These are phyloP conservation scores for Fusarium clavum DNA, from an alignment of 2,329 filamentous ascomycete genomes.

Conservation along the genomic window DNA sequence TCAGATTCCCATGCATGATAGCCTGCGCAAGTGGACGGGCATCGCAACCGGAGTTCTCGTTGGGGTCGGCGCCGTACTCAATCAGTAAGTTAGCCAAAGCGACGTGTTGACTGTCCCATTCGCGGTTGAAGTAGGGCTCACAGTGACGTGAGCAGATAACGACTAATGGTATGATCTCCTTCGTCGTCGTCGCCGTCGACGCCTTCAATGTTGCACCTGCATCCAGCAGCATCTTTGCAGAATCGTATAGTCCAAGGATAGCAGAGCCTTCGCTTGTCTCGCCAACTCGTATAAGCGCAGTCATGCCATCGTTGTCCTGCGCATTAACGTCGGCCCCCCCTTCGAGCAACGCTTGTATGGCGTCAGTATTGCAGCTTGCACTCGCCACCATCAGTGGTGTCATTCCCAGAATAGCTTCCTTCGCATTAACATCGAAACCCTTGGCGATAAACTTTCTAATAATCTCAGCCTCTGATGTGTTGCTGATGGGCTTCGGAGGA, in stretches of 20 bases:
- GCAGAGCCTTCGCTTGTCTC: conserved; percentile 43
- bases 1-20: conserved; percentile 39
- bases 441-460: conserved; percentile 43
- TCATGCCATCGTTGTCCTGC: conserved; percentile 43
- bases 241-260: conserved; percentile 38
- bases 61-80: conserved; percentile 43
- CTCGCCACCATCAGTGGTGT: conserved; percentile 47
- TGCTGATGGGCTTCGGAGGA: conserved; percentile 14
- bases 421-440: conserved; percentile 45
- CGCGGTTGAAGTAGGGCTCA: conserved; percentile 39
- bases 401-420: conserved; percentile 45
- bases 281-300: conserved; percentile 41
- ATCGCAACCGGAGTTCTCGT: conserved; percentile 40
- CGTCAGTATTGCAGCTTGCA: conserved; percentile 43
- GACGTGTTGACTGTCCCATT: conserved; percentile 46
- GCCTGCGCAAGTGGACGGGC: conserved; percentile 44
- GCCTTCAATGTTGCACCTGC: conserved; percentile 40
- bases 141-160: conserved; percentile 44
- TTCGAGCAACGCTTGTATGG: conserved; percentile 42
- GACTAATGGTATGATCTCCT: conserved; percentile 43
- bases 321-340: conserved; percentile 44
- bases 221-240: conserved; percentile 44
- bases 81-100: conserved; percentile 43
- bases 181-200: conserved; percentile 35
- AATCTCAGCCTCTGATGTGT: conserved; percentile 42